Percentiles rank a stretch among this genome's conserved stretches.
Conservation (phyloP, 768 basidiomycete species). For the Boletellus emodensis region DNA sequence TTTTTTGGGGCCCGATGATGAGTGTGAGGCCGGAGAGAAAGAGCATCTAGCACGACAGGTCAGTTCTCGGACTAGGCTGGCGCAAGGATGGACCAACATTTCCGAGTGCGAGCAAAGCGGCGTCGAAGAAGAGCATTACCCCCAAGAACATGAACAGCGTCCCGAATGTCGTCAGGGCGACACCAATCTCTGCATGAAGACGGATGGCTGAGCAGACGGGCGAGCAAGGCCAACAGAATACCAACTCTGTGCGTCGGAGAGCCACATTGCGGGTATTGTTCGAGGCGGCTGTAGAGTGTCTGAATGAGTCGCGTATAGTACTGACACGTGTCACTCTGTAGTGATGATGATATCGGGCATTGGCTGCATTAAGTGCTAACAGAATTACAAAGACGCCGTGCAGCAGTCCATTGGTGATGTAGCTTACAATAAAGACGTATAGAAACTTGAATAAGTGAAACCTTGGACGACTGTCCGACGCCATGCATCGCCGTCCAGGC, state of each 20-base stretch:
- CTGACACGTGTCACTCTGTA: too few species aligned
- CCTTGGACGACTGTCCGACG: constrained; percentile 8
- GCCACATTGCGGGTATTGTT: constrained; percentile 37
- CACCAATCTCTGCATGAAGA: constrained; percentile 76
- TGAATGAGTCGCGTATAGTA: too few species aligned
- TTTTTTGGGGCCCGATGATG: constrained; percentile 96
- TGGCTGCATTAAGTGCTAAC: too few species aligned
- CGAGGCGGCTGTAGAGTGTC: too few species aligned
- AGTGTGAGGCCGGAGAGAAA: constrained; percentile 93
- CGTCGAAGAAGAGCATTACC: constrained; percentile 95
- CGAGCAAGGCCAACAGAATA: not conserved
- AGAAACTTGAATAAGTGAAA: constrained; percentile 26
- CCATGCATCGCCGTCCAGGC: constrained; percentile 17
- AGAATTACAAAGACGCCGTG: constrained; percentile 7
- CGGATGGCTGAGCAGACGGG: not conserved
- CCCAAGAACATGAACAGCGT: constrained; percentile 95
- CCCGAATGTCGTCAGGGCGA: constrained; percentile 94
- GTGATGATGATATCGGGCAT: too few species aligned
- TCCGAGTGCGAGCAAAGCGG: constrained; percentile 91
- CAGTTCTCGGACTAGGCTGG: not conserved
- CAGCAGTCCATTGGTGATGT: constrained; percentile 16
- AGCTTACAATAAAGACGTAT: constrained; percentile 25
- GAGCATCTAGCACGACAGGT: constrained; percentile 51
- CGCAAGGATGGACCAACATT: constrained; percentile 58
- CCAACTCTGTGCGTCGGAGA: constrained; percentile 50